phyloP scores from a whole-genome alignment of 106 monocot species.

The Dioscorea alata region DNA sequence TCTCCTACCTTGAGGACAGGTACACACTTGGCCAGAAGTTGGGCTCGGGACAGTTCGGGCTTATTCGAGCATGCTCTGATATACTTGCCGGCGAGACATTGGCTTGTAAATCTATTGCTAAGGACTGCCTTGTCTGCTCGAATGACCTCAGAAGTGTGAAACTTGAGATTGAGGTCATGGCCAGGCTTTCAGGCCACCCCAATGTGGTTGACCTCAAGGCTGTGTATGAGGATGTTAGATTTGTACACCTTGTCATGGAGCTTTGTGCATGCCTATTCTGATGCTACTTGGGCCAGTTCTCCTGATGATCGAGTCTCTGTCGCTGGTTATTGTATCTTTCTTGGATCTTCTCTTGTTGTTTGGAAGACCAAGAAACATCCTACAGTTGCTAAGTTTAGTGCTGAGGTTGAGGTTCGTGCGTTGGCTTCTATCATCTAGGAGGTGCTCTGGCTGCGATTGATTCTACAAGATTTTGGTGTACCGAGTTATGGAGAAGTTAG shows the following conservation, averaged over 20 bases:
- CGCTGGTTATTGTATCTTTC: too few relatives aligned
- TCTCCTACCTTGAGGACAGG: slow-evolving; percentile 48
- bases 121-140: slow-evolving; percentile 63
- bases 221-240: slow-evolving; percentile 73
- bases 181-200: slow-evolving; percentile 74
- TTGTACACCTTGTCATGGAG: slow-evolving; percentile 88
- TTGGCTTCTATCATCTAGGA: too few relatives aligned
- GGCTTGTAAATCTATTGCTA: slow-evolving; percentile 91
- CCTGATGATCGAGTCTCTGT: too few relatives aligned
- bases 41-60: slow-evolving; percentile 91
- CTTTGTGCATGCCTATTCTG: too few relatives aligned
- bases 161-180: slow-evolving; percentile 94
- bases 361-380: too few relatives aligned
- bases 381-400: too few relatives aligned
- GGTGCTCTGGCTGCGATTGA: too few relatives aligned
- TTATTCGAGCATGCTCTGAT: slow-evolving; percentile 67
- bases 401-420: too few relatives aligned
- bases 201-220: slow-evolving; percentile 82
- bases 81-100: slow-evolving; percentile 43
- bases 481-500: too few relatives aligned
- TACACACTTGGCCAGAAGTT: slow-evolving; percentile 60
- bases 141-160: slow-evolving; percentile 67
- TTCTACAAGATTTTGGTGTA: too few relatives aligned
- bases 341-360: too few relatives aligned
- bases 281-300: too few relatives aligned